These are phyloP conservation scores for Hypocrella siamensis DNA, from an alignment of 2,329 filamentous ascomycete species.

Conservation along the genomic window DNA sequence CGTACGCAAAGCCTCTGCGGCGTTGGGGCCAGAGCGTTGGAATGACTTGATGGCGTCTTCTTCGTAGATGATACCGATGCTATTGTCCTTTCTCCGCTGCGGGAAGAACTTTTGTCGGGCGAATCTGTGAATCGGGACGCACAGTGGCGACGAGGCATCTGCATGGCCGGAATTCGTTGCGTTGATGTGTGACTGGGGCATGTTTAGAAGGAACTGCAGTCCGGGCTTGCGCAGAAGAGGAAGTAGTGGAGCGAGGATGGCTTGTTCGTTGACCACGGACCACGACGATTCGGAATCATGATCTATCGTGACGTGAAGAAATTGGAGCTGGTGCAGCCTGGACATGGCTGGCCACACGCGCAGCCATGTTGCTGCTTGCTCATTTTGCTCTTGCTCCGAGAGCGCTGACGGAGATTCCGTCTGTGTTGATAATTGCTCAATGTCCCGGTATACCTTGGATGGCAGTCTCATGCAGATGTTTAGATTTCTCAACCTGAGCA, in stretches of 20 bases:
- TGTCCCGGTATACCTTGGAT: conserved; percentile 1
- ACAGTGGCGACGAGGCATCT: neutral
- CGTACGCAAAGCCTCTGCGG: conserved; percentile 1
- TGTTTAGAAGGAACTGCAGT: neutral
- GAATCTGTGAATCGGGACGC: conserved; percentile 1
- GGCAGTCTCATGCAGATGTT: conserved; percentile 1
- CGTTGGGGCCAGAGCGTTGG: neutral
- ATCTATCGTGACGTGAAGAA: conserved; percentile 2
- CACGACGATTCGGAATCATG: conserved; percentile 4
- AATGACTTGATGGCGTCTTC: conserved; percentile 3
- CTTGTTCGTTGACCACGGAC: conserved; percentile 3
- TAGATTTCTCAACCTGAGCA: conserved; percentile 1
- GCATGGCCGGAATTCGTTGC: neutral
- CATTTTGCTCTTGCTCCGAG: neutral
- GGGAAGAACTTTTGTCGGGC: conserved; percentile 3
- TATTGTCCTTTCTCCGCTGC: conserved; percentile 3
- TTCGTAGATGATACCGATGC: conserved; percentile 4
- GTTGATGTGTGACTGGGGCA: conserved; percentile 1
- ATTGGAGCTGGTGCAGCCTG: conserved; percentile 1
- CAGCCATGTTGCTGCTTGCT: neutral
- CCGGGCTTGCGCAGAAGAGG: neutral
- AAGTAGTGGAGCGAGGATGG: conserved; percentile 1
- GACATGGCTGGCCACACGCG: conserved; percentile 1
- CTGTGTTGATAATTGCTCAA: neutral
- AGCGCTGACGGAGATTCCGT: neutral